Base-by-base conservation (phyloP, 2,329 filamentous ascomycete genomes). In the Rachicladosporium sp. region DNA sequence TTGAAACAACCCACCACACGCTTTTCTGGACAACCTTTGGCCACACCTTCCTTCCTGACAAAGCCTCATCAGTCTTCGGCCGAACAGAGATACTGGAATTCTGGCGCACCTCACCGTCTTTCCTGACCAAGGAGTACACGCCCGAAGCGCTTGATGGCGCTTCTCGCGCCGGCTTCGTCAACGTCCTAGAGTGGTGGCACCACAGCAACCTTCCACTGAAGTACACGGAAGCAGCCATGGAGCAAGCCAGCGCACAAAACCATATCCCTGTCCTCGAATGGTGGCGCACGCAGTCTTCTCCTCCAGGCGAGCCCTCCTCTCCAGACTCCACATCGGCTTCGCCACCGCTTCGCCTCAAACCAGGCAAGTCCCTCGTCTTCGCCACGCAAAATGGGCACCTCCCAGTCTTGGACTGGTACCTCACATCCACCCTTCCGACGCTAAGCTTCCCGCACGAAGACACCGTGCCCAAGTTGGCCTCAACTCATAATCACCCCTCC, bases 181-280 rank as follows among this genome's bases (percentile, higher is more conserved):
- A 84, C 47, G 80, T 93, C 0, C 71, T 96, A 1, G 83, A 94
- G 53, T 93, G 86, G 83, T 96, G 89, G 89, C 82, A 82, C 57
- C 73, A 80, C 13, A 85, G 81, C 0, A 82, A 82, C 1, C 69
- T 95, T 2, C 76, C 80, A 2, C 69, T 95, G 12, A 80, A 84
- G 49, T 94, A 91, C 60, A 93, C 83, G 8, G 86, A 94, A 57
- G 73, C 78, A 4, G 85, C 89, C 0, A 73, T 96, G 11, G 89
- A 95, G 60, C 82, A 88, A 53, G 88, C 89, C 23, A 89, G 82
- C 43, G 79, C 79, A 3, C 81, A 85, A 53, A 87, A 88, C 6
- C 82, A 91, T 48, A 70, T 94, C n/a, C 67, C 77, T 5, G 86
- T 95, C 1, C 71, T 96, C 1, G 81, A 93, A 51, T 96, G 89